Evolutionary conservation across 1,284 basidiomycete species (phyloP), one percentile per base, ranked within the genome.

Genomic region (Ceratobasidium papillatum): DNA sequence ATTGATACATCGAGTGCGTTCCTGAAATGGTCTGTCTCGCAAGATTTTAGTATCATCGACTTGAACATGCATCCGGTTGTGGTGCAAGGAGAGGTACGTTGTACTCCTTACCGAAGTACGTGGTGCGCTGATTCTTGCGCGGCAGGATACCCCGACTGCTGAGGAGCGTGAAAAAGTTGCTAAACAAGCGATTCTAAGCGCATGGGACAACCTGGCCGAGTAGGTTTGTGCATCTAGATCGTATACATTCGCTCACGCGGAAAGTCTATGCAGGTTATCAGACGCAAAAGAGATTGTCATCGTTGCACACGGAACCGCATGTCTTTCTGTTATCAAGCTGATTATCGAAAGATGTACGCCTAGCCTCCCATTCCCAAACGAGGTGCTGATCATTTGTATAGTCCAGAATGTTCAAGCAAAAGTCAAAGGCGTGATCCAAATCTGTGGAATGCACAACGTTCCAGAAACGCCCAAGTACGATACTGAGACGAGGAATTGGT

Each of bases 141-240:
- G 43, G 2, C 52, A 80, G 77, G 77, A 77, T 19, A 74, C 75
- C 8, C 79, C 79, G 0, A 36, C 47, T 25, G 27, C 52, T 8
- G 30, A 51, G 52, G 74, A 64, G 47, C 71, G 63, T 14, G n/a
- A 25, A 38, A 0, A 88, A 62, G 82, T 84, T 47, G 85, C 86
- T 22, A 86, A 84, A 52, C 88, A 92, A 36, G 83, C 95, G 27
- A 81, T 96, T 75, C 85, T 87, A 7, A 97, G 97, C 80, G 81
- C 99, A 2, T 99, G 97, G 97, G 96, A 99, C 82, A 97, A 98
- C 80, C 95, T 95, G 78, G 86, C 98, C 73, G 88, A 93, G 94
- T 95, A 77, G 64, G 82, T 87, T 75, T 0, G 62, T 1, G 75
- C 65, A 41, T 59, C 19, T 54, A 45, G 73, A 34, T 52, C 30